A percentile compares a stretch with the other conserved stretches of the same genome.
Conservation (phyloP, 352 stramenopile species). For the Pythium oligandrum region DNA sequence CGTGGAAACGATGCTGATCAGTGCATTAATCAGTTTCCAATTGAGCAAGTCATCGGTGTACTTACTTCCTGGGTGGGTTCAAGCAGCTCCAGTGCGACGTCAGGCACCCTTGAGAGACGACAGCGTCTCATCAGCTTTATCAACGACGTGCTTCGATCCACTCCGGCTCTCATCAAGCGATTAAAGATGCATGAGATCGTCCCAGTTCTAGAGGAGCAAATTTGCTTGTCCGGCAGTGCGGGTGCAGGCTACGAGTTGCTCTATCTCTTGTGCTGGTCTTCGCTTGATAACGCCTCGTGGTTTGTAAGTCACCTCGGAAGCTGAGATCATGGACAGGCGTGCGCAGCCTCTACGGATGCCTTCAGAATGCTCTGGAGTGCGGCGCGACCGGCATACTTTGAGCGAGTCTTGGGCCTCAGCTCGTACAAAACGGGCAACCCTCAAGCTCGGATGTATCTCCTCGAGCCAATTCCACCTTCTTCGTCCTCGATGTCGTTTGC, state of each 20-base stretch:
- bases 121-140: conserved; percentile 12
- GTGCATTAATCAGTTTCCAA: too few relatives aligned
- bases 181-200: conserved; percentile 8
- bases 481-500: neutral
- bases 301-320: neutral
- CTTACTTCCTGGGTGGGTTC: too few relatives aligned
- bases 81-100: too few relatives aligned
- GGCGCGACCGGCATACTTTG: conserved; percentile 5
- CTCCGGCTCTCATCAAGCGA: neutral
- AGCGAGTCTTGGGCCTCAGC: conserved; percentile 1
- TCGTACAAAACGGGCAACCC: conserved; percentile 1
- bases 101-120: neutral
- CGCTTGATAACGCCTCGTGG: neutral
- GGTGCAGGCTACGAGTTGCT: conserved; percentile 11
- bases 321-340: too few relatives aligned
- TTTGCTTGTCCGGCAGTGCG: conserved; percentile 1
- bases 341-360: too few relatives aligned
- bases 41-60: too few relatives aligned
- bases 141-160: conserved; percentile 10
- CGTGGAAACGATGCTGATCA: too few relatives aligned
- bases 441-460: neutral
- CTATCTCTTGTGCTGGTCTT: conserved; percentile 7
- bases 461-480: conserved; percentile 1
- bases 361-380: conserved; percentile 4
- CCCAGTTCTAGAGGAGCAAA: conserved; percentile 5